These are phyloP conservation scores for Rhodotorula sphaerocarpa DNA, from an alignment of 768 basidiomycete genomes.

Conservation along the genomic window DNA sequence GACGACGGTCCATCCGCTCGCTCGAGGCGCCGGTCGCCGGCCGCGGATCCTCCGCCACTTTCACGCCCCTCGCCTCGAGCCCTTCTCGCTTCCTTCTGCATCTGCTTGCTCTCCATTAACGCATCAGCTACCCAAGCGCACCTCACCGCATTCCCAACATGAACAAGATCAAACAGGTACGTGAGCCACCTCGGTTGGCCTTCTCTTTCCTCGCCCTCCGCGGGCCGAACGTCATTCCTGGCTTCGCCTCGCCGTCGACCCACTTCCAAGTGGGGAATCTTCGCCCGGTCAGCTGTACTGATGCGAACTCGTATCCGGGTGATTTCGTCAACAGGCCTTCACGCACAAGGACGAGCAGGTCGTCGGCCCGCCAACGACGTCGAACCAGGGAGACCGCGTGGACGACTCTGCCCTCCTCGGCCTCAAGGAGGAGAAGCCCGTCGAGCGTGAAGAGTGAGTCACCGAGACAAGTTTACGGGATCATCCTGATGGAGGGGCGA, in stretches of 20 bases:
- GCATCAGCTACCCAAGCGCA: background rate
- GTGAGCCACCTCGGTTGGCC: background rate
- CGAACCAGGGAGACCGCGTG: background rate
- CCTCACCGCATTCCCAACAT: background rate
- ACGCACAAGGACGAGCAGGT: background rate
- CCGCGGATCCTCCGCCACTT: background rate
- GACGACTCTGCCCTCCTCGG: background rate
- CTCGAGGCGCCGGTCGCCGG: no score
- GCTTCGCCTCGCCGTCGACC: no score
- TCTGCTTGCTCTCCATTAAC: background rate
- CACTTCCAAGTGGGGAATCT: no score
- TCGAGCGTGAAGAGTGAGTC: background rate
- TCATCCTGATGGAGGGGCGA: no score
- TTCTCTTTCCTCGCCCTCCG: no score
- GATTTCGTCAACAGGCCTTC: background rate
- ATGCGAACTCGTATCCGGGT: no score
- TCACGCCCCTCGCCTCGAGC: background rate
- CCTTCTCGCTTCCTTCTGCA: background rate
- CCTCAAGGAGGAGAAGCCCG: background rate
- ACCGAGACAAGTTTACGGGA: no score
- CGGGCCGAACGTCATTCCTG: no score
- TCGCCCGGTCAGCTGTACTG: no score
- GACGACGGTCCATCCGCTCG: no score
- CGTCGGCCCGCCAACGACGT: background rate
- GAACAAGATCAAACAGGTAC: slow-evolving; percentile 8